Percentiles rank a stretch among this genome's conserved stretches.
phyloP scores from a whole-genome alignment of 495 filamentous ascomycete genomes.

The Talaromyces adpressus region DNA sequence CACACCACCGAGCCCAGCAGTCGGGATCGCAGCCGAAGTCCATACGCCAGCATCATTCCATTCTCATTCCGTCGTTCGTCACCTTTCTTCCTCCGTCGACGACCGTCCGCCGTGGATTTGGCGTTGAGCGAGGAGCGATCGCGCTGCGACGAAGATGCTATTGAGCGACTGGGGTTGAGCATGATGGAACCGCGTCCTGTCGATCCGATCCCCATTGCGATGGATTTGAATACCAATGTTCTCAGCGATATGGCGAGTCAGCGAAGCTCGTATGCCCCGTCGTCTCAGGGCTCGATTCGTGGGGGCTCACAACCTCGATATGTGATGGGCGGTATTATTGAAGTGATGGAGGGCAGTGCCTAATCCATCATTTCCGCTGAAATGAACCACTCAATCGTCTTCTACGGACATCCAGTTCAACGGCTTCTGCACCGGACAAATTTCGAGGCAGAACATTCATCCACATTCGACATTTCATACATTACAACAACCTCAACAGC shows the following conservation, averaged over 20 bases:
- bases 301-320: slow-evolving; percentile 22
- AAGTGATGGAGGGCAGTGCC: slow-evolving; percentile 40
- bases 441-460: not conserved
- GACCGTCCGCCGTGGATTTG: slow-evolving; percentile 36
- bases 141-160: slow-evolving; percentile 27
- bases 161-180: slow-evolving; percentile 34
- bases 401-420: not conserved
- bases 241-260: slow-evolving; percentile 8
- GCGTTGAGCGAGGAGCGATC: slow-evolving; percentile 34
- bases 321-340: slow-evolving; percentile 42
- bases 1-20: not conserved
- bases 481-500: not conserved
- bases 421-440: not conserved
- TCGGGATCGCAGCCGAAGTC: slow-evolving; percentile 20
- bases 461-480: not conserved
- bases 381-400: not conserved
- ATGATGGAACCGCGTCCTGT: slow-evolving; percentile 41
- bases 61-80: slow-evolving; percentile 29
- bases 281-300: slow-evolving; percentile 6
- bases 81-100: slow-evolving; percentile 29
- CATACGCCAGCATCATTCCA: slow-evolving; percentile 22
- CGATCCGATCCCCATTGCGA: slow-evolving; percentile 19
- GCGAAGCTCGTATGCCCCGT: slow-evolving; percentile 4
- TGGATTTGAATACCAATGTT: slow-evolving; percentile 17
- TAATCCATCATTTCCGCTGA: slow-evolving; percentile 11